Percentiles rank a stretch among this genome's conserved stretches.
Evolutionary conservation across 2,329 filamentous ascomycete species (phyloP).

Genomic region (Diaporthe citrichinensis): DNA sequence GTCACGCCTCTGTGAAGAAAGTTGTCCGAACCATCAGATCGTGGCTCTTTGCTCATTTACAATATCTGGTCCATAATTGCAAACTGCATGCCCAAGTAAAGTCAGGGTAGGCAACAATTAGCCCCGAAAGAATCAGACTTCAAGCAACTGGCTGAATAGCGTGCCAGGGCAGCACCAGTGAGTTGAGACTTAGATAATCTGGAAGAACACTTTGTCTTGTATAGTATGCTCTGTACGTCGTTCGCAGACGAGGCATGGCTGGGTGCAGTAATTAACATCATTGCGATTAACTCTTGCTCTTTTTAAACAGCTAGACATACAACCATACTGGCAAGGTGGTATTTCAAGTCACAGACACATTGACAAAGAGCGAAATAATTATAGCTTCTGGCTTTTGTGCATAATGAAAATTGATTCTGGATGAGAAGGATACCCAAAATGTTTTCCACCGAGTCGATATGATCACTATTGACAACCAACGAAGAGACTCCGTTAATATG

Average conservation of each 20-base stretch:
- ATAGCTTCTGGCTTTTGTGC: background rate
- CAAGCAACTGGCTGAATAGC: too few species aligned
- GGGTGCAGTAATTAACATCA: background rate
- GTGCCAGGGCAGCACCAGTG: background rate
- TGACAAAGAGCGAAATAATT: too few species aligned
- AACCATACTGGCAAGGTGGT: background rate
- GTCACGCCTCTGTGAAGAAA: too few species aligned
- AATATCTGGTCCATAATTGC: too few species aligned
- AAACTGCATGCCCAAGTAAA: too few species aligned
- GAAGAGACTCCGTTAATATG: background rate
- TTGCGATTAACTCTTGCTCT: background rate
- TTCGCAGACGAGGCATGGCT: background rate
- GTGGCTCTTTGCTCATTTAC: too few species aligned
- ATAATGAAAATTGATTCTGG: background rate
- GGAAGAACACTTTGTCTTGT: too few species aligned
- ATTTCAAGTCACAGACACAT: background rate
- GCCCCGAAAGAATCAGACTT: too few species aligned
- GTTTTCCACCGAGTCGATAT: background rate
- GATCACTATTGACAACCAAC: conserved; percentile 6
- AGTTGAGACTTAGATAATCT: background rate
- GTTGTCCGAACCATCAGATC: background rate
- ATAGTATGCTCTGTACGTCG: background rate
- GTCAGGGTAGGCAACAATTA: too few species aligned
- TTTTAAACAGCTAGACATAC: background rate
- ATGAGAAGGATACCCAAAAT: background rate